phyloP scores from a whole-genome alignment of 768 basidiomycete genomes.

The Filobasidium floriforme region DNA sequence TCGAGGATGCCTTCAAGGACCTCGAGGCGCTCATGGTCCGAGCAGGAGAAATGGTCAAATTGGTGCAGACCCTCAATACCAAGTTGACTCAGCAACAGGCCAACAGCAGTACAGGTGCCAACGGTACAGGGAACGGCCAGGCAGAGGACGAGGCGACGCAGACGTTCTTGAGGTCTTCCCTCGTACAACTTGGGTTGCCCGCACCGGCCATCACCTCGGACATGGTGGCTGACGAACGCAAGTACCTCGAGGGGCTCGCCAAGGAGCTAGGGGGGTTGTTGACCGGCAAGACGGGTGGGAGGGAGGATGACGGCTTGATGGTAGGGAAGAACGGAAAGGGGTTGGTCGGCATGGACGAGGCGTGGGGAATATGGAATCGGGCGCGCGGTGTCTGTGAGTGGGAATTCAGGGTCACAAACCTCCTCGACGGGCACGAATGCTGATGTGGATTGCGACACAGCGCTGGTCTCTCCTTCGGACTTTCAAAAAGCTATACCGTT shows the following conservation, averaged over 20 bases:
- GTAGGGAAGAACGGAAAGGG: conserved; percentile 54
- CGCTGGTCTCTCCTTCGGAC: conserved; percentile 80
- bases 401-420: too few species aligned
- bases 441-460: conserved; percentile 46
- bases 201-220: conserved; percentile 78
- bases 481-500: conserved; percentile 68
- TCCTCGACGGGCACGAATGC: too few species aligned
- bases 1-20: conserved; percentile 73
- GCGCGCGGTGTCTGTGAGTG: conserved; percentile 77
- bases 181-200: conserved; percentile 80
- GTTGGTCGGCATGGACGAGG: conserved; percentile 79
- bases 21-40: conserved; percentile 84
- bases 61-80: conserved; percentile 80
- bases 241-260: conserved; percentile 72
- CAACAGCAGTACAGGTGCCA: too few species aligned
- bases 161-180: conserved; percentile 76
- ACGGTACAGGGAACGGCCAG: conserved; percentile 17
- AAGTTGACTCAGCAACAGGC: conserved; percentile 55
- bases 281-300: conserved; percentile 46
- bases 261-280: conserved; percentile 71
- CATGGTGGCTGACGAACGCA: conserved; percentile 73
- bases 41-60: conserved; percentile 82
- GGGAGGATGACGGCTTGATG: conserved; percentile 53
- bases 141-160: conserved; percentile 54
- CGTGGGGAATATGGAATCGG: conserved; percentile 92